These are phyloP conservation scores for Coprinopsis cinerea DNA, from an alignment of 768 basidiomycete genomes.

Conservation along the genomic window DNA sequence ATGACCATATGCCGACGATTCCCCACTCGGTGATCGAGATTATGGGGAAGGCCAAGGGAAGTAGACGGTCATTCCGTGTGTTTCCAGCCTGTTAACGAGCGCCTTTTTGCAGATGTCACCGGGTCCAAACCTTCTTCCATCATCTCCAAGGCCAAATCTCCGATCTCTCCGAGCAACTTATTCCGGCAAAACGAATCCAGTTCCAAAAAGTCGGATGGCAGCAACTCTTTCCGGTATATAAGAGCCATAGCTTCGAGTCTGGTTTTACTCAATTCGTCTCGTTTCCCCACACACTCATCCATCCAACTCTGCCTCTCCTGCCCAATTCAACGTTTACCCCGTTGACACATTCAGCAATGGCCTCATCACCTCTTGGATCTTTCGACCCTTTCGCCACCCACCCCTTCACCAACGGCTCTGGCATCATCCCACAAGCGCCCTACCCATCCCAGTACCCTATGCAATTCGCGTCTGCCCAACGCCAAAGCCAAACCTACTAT, in stretches of 20 bases:
- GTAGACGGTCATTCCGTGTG: constrained; percentile 3
- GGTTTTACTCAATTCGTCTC: constrained; percentile 8
- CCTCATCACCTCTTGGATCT: constrained; percentile 30
- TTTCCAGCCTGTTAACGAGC: neutral
- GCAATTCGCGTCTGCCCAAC: constrained; percentile 30
- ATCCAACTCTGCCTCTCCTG: constrained; percentile 3
- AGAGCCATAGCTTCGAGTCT: constrained; percentile 10
- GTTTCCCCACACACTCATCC: constrained; percentile 8
- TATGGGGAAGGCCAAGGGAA: constrained; percentile 10
- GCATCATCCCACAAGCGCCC: constrained; percentile 35
- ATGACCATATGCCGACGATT: constrained; percentile 8
- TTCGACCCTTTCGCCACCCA: constrained; percentile 57
- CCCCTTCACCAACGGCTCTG: constrained; percentile 49
- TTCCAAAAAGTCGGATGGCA: constrained; percentile 6
- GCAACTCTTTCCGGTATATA: constrained; percentile 7
- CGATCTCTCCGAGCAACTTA: constrained; percentile 7
- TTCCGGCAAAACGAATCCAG: constrained; percentile 9
- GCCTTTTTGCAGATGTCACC: neutral
- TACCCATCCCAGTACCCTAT: constrained; percentile 44
- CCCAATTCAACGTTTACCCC: constrained; percentile 4
- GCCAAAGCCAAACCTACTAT: constrained; percentile 16
- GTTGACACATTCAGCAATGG: constrained; percentile 25
- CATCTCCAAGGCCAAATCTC: constrained; percentile 7
- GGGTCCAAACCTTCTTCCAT: neutral
- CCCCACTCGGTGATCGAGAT: constrained; percentile 10